Percentiles rank a stretch among this genome's conserved stretches.
phyloP scores from a whole-genome alignment of 108 stramenopile genomes.

The Skeletonema marinoi region DNA sequence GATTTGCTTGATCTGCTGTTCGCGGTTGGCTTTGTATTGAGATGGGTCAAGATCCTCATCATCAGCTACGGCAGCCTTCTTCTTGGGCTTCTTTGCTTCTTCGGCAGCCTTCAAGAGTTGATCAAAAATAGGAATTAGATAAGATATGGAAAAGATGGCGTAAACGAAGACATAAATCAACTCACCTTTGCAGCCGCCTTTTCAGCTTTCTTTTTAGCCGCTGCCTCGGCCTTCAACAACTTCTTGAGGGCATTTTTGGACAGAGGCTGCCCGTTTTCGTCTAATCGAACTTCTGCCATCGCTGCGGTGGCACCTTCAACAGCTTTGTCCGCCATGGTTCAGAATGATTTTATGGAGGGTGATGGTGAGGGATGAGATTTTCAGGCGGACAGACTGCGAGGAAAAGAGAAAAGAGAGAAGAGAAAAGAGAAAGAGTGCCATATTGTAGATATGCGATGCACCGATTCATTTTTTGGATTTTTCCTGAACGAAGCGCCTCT shows the following conservation, averaged over 20 bases:
- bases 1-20: slow-evolving; percentile 73
- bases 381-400: not conserved
- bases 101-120: slow-evolving; percentile 33
- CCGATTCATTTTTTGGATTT: too few species aligned
- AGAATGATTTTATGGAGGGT: not conserved
- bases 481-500: too few species aligned
- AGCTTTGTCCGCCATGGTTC: slow-evolving; percentile 35
- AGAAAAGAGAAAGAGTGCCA: too few species aligned
- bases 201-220: slow-evolving; percentile 53
- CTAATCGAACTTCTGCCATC: slow-evolving; percentile 21
- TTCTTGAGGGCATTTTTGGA: slow-evolving; percentile 77
- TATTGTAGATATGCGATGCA: too few species aligned
- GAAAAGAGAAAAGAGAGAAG: too few species aligned
- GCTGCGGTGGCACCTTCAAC: slow-evolving; percentile 38
- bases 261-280: slow-evolving; percentile 26
- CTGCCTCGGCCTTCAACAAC: slow-evolving; percentile 70
- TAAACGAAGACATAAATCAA: not conserved
- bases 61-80: slow-evolving; percentile 62
- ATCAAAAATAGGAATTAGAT: not conserved
- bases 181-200: slow-evolving; percentile 37
- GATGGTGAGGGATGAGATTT: not conserved
- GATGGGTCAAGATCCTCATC: slow-evolving; percentile 92
- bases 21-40: slow-evolving; percentile 94
- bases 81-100: slow-evolving; percentile 37
- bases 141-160: not conserved